phyloP scores from a whole-genome alignment of 2,329 filamentous ascomycete genomes.

The Alternaria metachromatica region DNA sequence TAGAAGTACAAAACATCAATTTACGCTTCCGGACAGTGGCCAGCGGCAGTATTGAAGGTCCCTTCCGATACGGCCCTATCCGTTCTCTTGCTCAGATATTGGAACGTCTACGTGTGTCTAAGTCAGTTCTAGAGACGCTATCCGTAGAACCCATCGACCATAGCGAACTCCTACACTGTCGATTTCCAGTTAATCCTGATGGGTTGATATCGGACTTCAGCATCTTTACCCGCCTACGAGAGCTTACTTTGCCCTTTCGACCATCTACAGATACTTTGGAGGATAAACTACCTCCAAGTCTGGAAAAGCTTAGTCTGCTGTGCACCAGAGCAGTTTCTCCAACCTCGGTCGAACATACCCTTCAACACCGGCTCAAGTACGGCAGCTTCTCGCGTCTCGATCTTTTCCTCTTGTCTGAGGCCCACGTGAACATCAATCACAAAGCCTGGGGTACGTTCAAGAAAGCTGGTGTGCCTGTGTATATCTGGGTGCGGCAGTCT shows the following conservation, averaged over 20 bases:
- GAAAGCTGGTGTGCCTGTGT: background rate
- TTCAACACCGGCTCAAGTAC: background rate
- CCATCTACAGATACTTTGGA: background rate
- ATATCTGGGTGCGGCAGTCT: background rate
- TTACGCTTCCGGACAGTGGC: background rate
- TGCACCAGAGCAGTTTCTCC: background rate
- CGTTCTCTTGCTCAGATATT: background rate
- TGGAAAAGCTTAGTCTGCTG: background rate
- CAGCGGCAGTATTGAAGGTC: background rate
- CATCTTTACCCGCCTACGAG: background rate
- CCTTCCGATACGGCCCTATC: background rate
- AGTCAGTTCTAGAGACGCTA: background rate
- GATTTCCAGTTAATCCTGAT: background rate
- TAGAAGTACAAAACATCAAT: background rate
- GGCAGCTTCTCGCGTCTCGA: background rate
- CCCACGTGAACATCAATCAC: background rate
- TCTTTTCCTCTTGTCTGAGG: background rate
- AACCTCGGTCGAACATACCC: background rate
- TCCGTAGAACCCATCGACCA: background rate
- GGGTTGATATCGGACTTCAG: background rate
- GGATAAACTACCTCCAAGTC: background rate
- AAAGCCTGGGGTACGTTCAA: background rate
- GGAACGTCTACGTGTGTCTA: background rate
- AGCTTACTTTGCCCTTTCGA: background rate
- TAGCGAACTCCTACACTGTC: background rate